A percentile compares a stretch with the other conserved stretches of the same genome.
Evolutionary conservation across 306 rosid species (phyloP).

Genomic region (Malus asiatica): DNA sequence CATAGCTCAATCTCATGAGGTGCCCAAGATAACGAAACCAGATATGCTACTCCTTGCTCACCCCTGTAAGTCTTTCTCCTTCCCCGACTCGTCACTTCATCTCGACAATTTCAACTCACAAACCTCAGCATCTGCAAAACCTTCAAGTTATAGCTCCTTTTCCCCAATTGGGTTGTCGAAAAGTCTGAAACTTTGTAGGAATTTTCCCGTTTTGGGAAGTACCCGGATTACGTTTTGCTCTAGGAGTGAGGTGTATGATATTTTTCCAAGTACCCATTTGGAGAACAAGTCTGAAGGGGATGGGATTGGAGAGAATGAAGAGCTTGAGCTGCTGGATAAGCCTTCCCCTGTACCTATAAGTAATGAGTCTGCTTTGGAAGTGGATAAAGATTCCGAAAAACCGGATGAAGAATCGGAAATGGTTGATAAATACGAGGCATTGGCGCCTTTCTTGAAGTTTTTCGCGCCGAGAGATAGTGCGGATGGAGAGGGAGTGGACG

Average conservation of each 20-base stretch:
- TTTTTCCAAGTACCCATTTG: constrained; percentile 43
- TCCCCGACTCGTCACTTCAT: constrained; percentile 14
- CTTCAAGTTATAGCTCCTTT: constrained; percentile 16
- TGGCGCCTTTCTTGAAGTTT: constrained; percentile 85
- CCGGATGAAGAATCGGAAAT: constrained; percentile 26
- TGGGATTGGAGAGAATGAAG: constrained; percentile 40
- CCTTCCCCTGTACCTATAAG: constrained; percentile 49
- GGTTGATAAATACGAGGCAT: constrained; percentile 35
- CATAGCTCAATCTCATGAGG: constrained; percentile 44
- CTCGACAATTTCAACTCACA: constrained; percentile 12
- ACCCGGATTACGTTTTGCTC: constrained; percentile 49
- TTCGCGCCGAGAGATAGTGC: constrained; percentile 46
- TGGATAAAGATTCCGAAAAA: constrained; percentile 27
- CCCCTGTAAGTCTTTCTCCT: constrained; percentile 40
- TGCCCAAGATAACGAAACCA: constrained; percentile 20
- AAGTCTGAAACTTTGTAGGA: constrained; percentile 22
- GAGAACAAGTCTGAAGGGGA: constrained; percentile 31
- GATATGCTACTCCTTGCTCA: constrained; percentile 47
- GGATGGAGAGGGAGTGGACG: constrained; percentile 37
- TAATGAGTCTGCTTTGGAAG: constrained; percentile 36
- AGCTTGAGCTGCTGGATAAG: constrained; percentile 61
- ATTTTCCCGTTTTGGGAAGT: constrained; percentile 25
- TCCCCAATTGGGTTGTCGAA: constrained; percentile 14
- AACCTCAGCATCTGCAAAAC: constrained; percentile 10
- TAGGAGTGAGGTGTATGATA: constrained; percentile 44